These are phyloP conservation scores for Dalechampia spathulata DNA, from an alignment of 441 rosid species.

Conservation along the genomic window DNA sequence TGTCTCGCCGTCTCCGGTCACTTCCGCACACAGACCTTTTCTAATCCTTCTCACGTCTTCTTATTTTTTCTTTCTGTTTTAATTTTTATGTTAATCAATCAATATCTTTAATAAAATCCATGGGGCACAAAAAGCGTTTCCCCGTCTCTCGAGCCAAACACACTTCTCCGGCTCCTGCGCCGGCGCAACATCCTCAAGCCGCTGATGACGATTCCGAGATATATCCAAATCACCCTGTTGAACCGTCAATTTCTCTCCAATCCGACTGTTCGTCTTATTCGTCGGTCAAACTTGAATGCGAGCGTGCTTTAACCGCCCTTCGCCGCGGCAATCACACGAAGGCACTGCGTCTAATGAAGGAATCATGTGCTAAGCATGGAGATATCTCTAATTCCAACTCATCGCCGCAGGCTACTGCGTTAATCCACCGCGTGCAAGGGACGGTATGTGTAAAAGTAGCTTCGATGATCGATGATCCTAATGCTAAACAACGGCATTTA, in stretches of 20 bases:
- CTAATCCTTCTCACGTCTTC: not conserved
- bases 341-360: conserved; percentile 83
- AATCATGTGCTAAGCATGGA: conserved; percentile 43
- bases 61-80: conserved; percentile 6
- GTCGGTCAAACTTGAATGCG: conserved; percentile 70
- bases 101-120: conserved; percentile 22
- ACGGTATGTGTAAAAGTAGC: conserved; percentile 72
- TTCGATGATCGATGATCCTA: conserved; percentile 66
- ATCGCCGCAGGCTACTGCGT: conserved; percentile 47
- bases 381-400: conserved; percentile 17
- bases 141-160: conserved; percentile 52
- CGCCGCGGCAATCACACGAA: conserved; percentile 79
- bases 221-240: conserved; percentile 7
- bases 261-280: conserved; percentile 30
- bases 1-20: conserved; percentile 17
- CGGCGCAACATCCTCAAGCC: conserved; percentile 14
- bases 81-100: conserved; percentile 21
- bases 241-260: conserved; percentile 17
- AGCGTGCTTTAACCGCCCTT: conserved; percentile 68
- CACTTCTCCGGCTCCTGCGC: conserved; percentile 11
- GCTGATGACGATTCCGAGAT: conserved; percentile 22
- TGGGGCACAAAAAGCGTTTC: conserved; percentile 80
- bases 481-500: conserved; percentile 55
- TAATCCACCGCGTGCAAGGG: conserved; percentile 75
- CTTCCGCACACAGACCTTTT: conserved; percentile 3